phyloP scores from a whole-genome alignment of 2,329 filamentous ascomycete genomes.

The Aspergillus arachidicola region DNA sequence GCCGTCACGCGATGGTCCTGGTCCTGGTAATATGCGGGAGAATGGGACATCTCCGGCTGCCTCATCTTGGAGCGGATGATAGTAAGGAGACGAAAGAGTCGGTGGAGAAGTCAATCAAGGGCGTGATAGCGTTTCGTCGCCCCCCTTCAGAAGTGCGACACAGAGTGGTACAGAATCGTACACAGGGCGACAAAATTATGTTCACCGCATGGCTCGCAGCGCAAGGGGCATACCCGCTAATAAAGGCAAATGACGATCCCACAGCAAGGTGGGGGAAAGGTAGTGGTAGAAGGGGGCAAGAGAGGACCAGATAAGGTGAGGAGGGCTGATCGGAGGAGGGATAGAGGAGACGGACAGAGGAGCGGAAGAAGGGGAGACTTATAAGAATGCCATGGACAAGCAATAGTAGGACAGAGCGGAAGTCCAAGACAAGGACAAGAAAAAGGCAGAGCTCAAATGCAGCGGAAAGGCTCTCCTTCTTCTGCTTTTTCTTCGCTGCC shows the following conservation, averaged over 20 bases:
- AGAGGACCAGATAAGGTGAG: slow-evolving; percentile 7
- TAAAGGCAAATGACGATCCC: slow-evolving; percentile 5
- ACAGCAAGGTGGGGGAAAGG: slow-evolving; percentile 4
- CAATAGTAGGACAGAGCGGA: slow-evolving; percentile 23
- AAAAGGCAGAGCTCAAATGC: slow-evolving; percentile 11
- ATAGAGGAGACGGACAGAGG: slow-evolving; percentile 15
- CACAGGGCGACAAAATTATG: slow-evolving; percentile 23
- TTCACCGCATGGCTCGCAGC: slow-evolving; percentile 27
- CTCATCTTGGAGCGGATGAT: slow-evolving; percentile 28
- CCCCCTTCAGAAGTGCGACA: slow-evolving; percentile 22
- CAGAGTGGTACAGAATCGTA: slow-evolving; percentile 26
- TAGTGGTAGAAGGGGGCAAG: not conserved
- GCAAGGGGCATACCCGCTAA: slow-evolving; percentile 20
- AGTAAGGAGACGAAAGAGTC: slow-evolving; percentile 12
- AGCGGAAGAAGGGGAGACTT: slow-evolving; percentile 16
- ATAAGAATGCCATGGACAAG: slow-evolving; percentile 23
- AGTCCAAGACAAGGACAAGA: slow-evolving; percentile 25
- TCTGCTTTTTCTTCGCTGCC: slow-evolving; percentile 22
- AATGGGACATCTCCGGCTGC: slow-evolving; percentile 41
- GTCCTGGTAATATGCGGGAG: slow-evolving; percentile 36
- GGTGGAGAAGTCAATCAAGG: slow-evolving; percentile 25
- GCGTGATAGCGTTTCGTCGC: slow-evolving; percentile 16
- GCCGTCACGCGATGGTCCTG: slow-evolving; percentile 28
- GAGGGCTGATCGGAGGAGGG: slow-evolving; percentile 9
- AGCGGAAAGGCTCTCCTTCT: slow-evolving; percentile 21